Conservation (phyloP, 257 asterid species). For the Solanum dulcamara region DNA sequence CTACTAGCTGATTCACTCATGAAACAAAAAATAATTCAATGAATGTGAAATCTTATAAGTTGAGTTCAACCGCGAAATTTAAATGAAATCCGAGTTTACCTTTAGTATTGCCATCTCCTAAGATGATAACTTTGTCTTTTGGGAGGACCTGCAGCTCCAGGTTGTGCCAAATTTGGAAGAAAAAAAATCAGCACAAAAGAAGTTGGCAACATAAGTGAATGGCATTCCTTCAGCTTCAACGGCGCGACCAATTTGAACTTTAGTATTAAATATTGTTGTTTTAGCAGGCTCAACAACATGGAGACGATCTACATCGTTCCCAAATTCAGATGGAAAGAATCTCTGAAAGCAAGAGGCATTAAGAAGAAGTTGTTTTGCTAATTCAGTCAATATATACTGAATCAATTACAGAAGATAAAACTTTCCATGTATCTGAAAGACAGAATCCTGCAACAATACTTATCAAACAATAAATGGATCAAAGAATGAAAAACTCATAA, state of each 20-base stretch:
- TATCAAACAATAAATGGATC: no score
- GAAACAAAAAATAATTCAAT: not conserved
- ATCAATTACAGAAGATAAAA: not conserved
- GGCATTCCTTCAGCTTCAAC: slow-evolving; percentile 51
- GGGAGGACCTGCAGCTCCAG: slow-evolving; percentile 34
- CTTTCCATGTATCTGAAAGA: no score
- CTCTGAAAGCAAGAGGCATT: slow-evolving; percentile 21
- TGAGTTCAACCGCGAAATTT: not conserved
- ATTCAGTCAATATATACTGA: not conserved
- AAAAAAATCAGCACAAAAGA: slow-evolving; percentile 49
- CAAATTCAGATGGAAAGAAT: slow-evolving; percentile 71
- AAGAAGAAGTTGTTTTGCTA: not conserved
- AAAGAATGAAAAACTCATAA: no score
- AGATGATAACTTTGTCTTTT: slow-evolving; percentile 19
- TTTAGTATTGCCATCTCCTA: slow-evolving; percentile 68
- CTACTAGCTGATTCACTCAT: not conserved
- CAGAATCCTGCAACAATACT: no score
- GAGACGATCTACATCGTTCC: slow-evolving; percentile 47
- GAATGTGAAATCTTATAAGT: not conserved
- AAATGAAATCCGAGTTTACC: slow-evolving; percentile 10
- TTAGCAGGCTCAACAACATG: slow-evolving; percentile 53
- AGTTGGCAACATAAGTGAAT: slow-evolving; percentile 31
- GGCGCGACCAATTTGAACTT: slow-evolving; percentile 32
- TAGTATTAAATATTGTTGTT: slow-evolving; percentile 13
- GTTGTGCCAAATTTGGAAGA: slow-evolving; percentile 32